Evolutionary conservation across 164 flowering plant genomes (phyloP).

Genomic region (Macadamia integrifolia): DNA sequence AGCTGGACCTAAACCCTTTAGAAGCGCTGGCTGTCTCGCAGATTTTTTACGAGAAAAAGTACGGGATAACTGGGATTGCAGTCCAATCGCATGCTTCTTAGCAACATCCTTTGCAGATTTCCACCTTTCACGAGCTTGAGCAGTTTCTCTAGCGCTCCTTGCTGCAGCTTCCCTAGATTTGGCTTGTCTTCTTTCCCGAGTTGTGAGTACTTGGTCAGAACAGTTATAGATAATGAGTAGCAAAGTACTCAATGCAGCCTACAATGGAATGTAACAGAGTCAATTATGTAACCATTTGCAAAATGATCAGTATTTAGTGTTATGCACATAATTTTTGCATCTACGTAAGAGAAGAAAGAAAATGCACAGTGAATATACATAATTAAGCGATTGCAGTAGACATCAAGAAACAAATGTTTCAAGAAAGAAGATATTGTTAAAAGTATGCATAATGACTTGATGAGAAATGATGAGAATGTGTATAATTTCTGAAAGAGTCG

Average conservation of each 20-base stretch:
- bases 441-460: too few species aligned
- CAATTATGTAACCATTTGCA: neutral
- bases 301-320: neutral
- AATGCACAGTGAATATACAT: neutral
- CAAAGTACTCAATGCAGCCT: conserved; percentile 67
- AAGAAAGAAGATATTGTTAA: too few species aligned
- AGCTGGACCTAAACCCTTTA: conserved; percentile 29
- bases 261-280: conserved; percentile 19
- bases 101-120: conserved; percentile 79
- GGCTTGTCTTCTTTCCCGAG: conserved; percentile 74
- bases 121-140: conserved; percentile 94
- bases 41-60: conserved; percentile 79
- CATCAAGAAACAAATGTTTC: too few species aligned
- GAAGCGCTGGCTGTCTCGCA: conserved; percentile 22
- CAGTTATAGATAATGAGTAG: conserved; percentile 82
- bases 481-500: too few species aligned
- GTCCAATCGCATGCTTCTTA: conserved; percentile 62
- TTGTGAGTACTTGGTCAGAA: conserved; percentile 92
- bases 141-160: conserved; percentile 83
- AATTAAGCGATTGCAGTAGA: neutral
- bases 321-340: neutral
- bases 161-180: conserved; percentile 89
- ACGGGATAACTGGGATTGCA: conserved; percentile 72
- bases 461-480: too few species aligned
- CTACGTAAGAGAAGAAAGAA: neutral